Evolutionary conservation across 768 basidiomycete species (phyloP).

Genomic region (Rhizopogon salebrosus): DNA sequence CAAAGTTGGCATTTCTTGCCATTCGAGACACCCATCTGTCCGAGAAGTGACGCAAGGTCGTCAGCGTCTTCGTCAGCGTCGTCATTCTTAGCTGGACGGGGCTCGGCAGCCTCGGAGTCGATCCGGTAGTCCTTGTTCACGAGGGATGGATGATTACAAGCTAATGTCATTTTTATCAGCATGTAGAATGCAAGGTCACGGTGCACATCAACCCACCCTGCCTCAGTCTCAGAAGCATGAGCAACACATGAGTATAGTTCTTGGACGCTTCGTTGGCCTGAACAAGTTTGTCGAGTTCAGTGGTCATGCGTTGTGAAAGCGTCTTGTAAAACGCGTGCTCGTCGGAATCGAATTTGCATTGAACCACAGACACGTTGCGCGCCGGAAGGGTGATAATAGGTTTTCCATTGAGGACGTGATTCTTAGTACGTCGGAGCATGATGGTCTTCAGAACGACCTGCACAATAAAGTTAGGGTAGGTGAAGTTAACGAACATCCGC

Average conservation of each 20-base stretch:
- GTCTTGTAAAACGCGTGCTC: slow-evolving; percentile 79
- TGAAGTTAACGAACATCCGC: not conserved
- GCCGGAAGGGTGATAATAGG: slow-evolving; percentile 76
- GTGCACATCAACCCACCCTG: slow-evolving; percentile 58
- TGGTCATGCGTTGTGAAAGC: slow-evolving; percentile 62
- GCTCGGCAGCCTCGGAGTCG: slow-evolving; percentile 75
- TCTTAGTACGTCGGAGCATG: slow-evolving; percentile 88
- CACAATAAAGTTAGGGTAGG: not conserved
- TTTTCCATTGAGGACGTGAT: slow-evolving; percentile 68
- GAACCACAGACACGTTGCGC: slow-evolving; percentile 63
- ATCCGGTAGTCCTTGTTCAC: slow-evolving; percentile 70
- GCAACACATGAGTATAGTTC: slow-evolving; percentile 66
- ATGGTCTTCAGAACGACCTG: slow-evolving; percentile 78
- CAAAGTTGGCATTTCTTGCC: slow-evolving; percentile 77
- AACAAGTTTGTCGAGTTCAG: slow-evolving; percentile 64
- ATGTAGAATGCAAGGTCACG: not conserved
- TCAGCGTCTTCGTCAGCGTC: slow-evolving; percentile 59
- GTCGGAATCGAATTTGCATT: slow-evolving; percentile 70
- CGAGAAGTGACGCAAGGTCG: slow-evolving; percentile 72
- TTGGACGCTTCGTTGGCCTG: slow-evolving; percentile 42
- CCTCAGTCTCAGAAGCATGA: slow-evolving; percentile 74
- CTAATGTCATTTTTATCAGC: slow-evolving; percentile 32
- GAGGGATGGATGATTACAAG: slow-evolving; percentile 86
- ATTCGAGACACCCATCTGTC: slow-evolving; percentile 54
- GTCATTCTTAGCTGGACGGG: slow-evolving; percentile 47